A percentile compares a stretch with the other conserved stretches of the same genome.
Conservation (phyloP, 495 filamentous ascomycete genomes). For the Sporormia fimetaria region DNA sequence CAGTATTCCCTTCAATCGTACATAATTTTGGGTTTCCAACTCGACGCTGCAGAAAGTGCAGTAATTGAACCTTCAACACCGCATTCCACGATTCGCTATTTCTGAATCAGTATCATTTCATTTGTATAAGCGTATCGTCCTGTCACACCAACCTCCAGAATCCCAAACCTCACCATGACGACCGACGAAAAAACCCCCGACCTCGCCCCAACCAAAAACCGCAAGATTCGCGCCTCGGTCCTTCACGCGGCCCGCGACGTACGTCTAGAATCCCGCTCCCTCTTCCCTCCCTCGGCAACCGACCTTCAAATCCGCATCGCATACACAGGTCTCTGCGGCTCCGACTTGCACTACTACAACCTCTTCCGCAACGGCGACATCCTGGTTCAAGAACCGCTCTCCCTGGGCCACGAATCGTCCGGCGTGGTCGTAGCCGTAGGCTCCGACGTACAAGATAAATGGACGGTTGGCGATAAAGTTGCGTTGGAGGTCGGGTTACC, state of each 20-base stretch:
- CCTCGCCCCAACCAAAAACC: neutral
- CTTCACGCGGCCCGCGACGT: slow-evolving; percentile 30
- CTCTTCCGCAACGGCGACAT: slow-evolving; percentile 60
- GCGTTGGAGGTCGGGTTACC: slow-evolving; percentile 23
- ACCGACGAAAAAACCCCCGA: slow-evolving; percentile 13
- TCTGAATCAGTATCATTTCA: no score
- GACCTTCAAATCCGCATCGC: slow-evolving; percentile 49
- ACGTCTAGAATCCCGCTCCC: slow-evolving; percentile 38
- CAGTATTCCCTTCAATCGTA: no score
- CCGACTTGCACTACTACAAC: slow-evolving; percentile 57
- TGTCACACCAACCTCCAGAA: no score
- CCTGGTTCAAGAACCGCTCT: slow-evolving; percentile 49
- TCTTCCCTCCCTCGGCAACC: slow-evolving; percentile 35
- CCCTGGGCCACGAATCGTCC: slow-evolving; percentile 37
- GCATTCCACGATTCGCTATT: no score
- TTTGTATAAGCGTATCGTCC: no score
- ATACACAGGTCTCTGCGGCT: slow-evolving; percentile 55
- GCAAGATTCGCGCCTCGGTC: slow-evolving; percentile 32
- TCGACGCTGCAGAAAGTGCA: no score
- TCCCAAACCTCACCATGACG: slow-evolving; percentile 6
- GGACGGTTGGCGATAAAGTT: slow-evolving; percentile 27
- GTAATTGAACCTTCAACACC: no score
- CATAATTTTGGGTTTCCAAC: no score
- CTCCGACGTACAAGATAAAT: slow-evolving; percentile 23
- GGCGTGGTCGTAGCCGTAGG: slow-evolving; percentile 28